Conservation (phyloP, 2,329 filamentous ascomycete genomes). For the Colletotrichum karsti region DNA sequence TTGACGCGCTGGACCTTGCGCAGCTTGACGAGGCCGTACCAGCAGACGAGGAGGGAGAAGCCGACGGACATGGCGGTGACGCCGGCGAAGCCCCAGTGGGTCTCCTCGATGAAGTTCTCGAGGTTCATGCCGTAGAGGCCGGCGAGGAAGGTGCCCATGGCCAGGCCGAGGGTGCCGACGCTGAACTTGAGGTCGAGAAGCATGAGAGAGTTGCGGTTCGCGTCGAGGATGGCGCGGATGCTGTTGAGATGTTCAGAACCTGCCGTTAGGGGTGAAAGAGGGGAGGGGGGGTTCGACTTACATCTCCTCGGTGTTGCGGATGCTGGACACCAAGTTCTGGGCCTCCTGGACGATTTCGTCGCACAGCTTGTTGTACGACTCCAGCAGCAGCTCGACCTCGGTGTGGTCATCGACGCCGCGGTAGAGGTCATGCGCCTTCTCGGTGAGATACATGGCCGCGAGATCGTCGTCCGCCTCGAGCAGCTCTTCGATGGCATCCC, state of each 20-base stretch:
- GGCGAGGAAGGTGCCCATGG: conserved; percentile 92
- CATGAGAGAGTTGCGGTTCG: conserved; percentile 98
- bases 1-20: conserved; percentile 87
- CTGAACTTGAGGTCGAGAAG: conserved; percentile 95
- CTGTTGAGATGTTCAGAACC: conserved; percentile 53
- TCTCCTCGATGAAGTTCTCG: conserved; percentile 98
- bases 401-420: conserved; percentile 88
- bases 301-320: conserved; percentile 99
- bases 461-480: conserved; percentile 97
- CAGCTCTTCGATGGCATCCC: conserved; percentile 94
- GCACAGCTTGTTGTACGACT: conserved; percentile 97
- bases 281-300: conserved; percentile 62
- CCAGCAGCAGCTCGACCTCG: conserved; percentile 95
- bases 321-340: conserved; percentile 90
- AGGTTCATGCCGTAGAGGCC: conserved; percentile 99
- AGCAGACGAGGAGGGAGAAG: conserved; percentile 80
- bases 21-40: conserved; percentile 85
- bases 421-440: conserved; percentile 78
- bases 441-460: conserved; percentile 92
- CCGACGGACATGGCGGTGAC: conserved; percentile 77
- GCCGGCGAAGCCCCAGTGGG: conserved; percentile 82
- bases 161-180: conserved; percentile 93
- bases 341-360: conserved; percentile 98
- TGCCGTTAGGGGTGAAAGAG: too few relatives aligned
- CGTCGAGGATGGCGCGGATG: conserved; percentile 95